These are phyloP conservation scores for Cantharellus anzutake DNA, from an alignment of 768 basidiomycete genomes.

Conservation along the genomic window DNA sequence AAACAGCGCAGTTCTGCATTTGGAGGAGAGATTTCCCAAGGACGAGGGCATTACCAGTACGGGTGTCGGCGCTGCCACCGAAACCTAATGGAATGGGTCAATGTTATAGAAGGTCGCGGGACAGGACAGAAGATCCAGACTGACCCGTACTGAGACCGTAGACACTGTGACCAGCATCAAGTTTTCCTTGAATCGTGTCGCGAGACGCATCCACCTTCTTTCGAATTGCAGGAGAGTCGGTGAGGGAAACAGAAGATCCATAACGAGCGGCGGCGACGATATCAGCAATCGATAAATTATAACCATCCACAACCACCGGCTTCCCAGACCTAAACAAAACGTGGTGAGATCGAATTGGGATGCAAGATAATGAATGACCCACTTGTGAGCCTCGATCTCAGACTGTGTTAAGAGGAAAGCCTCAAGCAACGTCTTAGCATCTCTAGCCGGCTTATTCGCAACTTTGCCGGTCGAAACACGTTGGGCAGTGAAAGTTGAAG, in stretches of 20 bases:
- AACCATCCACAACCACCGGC: slow-evolving; percentile 45
- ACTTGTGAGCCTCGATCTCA: background rate
- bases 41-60: slow-evolving; percentile 51
- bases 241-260: slow-evolving; percentile 30
- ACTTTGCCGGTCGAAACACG: too few species aligned
- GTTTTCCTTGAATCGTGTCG: slow-evolving; percentile 42
- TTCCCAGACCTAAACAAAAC: background rate
- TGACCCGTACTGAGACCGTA: slow-evolving; percentile 69
- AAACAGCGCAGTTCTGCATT: slow-evolving; percentile 59
- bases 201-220: slow-evolving; percentile 36
- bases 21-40: slow-evolving; percentile 74
- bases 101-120: slow-evolving; percentile 11
- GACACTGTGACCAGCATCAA: slow-evolving; percentile 45
- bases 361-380: background rate
- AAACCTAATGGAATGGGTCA: background rate
- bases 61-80: slow-evolving; percentile 39
- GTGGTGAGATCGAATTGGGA: background rate
- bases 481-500: too few species aligned
- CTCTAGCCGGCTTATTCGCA: too few species aligned
- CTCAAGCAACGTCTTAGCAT: background rate
- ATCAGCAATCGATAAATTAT: slow-evolving; percentile 52
- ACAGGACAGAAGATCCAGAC: slow-evolving; percentile 8
- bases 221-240: slow-evolving; percentile 28
- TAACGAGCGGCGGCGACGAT: slow-evolving; percentile 61
- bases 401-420: background rate